These are phyloP conservation scores for Corinectria fuckeliana DNA, from an alignment of 2,329 filamentous ascomycete species.

Conservation along the genomic window DNA sequence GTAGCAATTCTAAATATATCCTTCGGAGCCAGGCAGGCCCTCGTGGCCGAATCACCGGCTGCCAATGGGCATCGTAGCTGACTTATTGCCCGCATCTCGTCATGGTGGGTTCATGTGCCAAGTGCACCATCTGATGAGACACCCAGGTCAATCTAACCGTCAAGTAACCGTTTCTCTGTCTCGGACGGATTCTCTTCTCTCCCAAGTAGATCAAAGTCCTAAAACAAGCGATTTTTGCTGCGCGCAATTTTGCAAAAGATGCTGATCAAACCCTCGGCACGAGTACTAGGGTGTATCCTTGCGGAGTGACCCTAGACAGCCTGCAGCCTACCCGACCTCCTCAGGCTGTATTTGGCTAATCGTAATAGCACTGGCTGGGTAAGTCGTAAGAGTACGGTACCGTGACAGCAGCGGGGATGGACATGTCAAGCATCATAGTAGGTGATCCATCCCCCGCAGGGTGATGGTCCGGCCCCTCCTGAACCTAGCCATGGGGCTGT, in stretches of 20 bases:
- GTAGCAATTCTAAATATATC: conserved; percentile 34
- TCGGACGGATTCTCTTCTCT: not conserved
- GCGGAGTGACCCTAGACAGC: conserved; percentile 23
- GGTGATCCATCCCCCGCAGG: conserved; percentile 20
- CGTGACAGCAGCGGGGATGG: conserved; percentile 25
- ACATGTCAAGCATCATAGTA: conserved; percentile 20
- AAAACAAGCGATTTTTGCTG: conserved; percentile 26
- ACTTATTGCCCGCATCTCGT: conserved; percentile 15
- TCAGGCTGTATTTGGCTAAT: conserved; percentile 10
- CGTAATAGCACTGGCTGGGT: conserved; percentile 16
- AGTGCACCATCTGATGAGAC: not conserved
- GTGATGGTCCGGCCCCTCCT: not conserved
- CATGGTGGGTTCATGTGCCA: conserved; percentile 23
- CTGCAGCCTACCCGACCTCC: conserved; percentile 18
- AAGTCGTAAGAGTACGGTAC: conserved; percentile 22
- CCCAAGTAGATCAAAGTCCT: conserved; percentile 10
- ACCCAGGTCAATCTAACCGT: not conserved
- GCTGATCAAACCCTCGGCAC: conserved; percentile 29
- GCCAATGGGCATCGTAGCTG: conserved; percentile 7
- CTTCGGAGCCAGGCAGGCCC: conserved; percentile 11
- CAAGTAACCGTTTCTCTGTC: not conserved
- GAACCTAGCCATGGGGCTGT: not conserved
- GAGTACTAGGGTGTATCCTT: conserved; percentile 26
- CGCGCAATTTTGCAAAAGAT: conserved; percentile 23
- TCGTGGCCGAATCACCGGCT: conserved; percentile 23